A percentile compares a stretch with the other conserved stretches of the same genome.
Evolutionary conservation across 2,329 filamentous ascomycete species (phyloP).

Genomic region (Apiospora arundinis): DNA sequence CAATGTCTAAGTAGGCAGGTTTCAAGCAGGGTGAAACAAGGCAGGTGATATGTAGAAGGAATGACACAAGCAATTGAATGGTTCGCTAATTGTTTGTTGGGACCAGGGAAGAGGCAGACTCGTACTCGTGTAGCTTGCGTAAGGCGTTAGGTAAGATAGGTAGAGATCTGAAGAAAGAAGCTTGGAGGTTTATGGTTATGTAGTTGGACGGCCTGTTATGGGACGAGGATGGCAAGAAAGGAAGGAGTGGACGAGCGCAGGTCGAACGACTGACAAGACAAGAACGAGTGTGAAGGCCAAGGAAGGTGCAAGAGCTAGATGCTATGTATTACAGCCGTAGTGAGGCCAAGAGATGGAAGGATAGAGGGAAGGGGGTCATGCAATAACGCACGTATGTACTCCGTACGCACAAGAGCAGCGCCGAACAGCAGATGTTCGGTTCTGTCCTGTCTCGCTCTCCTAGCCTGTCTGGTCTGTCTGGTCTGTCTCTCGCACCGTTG

Average conservation of each 20-base stretch:
- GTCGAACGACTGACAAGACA: slow-evolving; percentile 12
- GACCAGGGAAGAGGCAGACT: not conserved
- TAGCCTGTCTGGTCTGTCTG: not conserved
- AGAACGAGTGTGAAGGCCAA: slow-evolving; percentile 19
- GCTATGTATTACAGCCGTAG: slow-evolving; percentile 12
- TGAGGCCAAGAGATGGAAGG: not conserved
- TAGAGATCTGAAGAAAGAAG: not conserved
- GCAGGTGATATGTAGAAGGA: not conserved
- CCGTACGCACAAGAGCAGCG: not conserved
- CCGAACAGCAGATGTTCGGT: not conserved
- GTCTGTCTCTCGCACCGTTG: slow-evolving; percentile 17
- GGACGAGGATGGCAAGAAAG: slow-evolving; percentile 7
- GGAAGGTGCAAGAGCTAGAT: slow-evolving; percentile 8
- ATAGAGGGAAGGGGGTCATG: not conserved
- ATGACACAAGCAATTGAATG: not conserved
- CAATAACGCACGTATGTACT: not conserved
- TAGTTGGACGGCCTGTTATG: slow-evolving; percentile 9
- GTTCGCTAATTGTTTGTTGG: not conserved
- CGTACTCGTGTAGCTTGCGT: slow-evolving; percentile 15
- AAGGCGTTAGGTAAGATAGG: not conserved
- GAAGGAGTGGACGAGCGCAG: not conserved
- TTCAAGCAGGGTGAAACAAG: not conserved
- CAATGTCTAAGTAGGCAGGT: not conserved
- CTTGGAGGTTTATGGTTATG: not conserved
- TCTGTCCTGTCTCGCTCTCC: not conserved